phyloP scores from a whole-genome alignment of 495 filamentous ascomycete genomes.

The Penicillium maclennaniae region DNA sequence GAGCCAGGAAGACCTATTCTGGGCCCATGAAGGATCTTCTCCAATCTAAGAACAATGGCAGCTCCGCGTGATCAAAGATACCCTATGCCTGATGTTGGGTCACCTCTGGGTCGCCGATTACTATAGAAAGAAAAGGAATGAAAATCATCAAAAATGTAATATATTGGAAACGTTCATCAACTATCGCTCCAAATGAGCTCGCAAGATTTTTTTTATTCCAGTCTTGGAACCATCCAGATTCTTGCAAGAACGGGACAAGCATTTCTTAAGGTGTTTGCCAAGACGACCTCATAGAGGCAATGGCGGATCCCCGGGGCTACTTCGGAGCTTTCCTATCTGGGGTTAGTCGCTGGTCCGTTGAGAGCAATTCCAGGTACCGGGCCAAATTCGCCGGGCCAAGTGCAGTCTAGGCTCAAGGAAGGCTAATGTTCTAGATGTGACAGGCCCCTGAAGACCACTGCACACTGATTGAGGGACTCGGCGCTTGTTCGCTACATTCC shows the following conservation, averaged over 20 bases:
- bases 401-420: background rate
- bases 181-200: background rate
- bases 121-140: background rate
- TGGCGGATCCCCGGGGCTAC: too few species aligned
- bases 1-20: constrained; percentile 24
- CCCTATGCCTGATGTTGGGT: background rate
- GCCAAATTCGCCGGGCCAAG: background rate
- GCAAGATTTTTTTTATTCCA: too few species aligned
- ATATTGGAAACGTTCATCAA: background rate
- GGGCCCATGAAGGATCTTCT: constrained; percentile 14
- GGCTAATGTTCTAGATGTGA: too few species aligned
- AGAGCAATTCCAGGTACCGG: background rate
- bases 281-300: too few species aligned
- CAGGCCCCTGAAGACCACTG: background rate
- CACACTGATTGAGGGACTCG: background rate
- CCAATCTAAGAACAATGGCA: constrained; percentile 4
- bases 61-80: background rate
- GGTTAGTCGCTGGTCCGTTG: background rate
- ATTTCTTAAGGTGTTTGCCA: too few species aligned
- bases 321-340: background rate
- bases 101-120: background rate
- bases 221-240: too few species aligned
- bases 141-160: background rate
- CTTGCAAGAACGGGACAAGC: too few species aligned
- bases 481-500: background rate